Base-by-base conservation (phyloP, 805 yeast genomes). In the Metschnikowia peoriensis region DNA sequence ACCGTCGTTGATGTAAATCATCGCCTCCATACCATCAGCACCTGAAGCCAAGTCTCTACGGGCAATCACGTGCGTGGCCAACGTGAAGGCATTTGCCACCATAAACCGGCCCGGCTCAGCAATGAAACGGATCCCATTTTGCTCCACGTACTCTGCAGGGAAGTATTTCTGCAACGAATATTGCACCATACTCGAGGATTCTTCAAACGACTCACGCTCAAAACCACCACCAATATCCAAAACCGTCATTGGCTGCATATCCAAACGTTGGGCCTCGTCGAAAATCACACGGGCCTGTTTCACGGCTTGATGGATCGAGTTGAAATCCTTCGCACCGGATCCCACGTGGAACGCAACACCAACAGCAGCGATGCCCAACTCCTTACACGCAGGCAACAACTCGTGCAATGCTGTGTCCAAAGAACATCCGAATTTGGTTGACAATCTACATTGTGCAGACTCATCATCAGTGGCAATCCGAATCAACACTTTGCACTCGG, bases 321-420 rank as follows among this genome's bases (percentile, higher is more conserved):
- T 67, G 51, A 83, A 80, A 65, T 89, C 94, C 47, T 80, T 80
- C 12, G 96, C 93, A 35, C 97, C 98, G 1, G 97, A 89, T 1
- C 99, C 99, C 54, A 92, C 89, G 67, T 93, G 99, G 80, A 93
- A 93, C 4, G 97, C 91, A 37, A 92, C 92, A 48, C 99, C 99
- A 14, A 72, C 82, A 38, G 93, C 80, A 54, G 81, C 73, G 60
- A 93, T 77, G 1, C 75, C 82, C 48, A 90, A 71, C 49, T 77
- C 76, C 52, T 78, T 73, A 44, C 96, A 93, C 53, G 79, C 68
- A 7, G 78, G 75, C 55, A 93, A 75, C 63, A 93, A 73, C 50
- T 70, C 73, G 15, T 70, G 62, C 39, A 75, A 64, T 4, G 88
- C 84, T 22, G 77, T 73, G 1, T 70, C 67, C 56, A 88, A 61